Evolutionary conservation across 169 alveolate genomes (phyloP), one percentile per base, ranked within the genome.

Genomic region (Cytauxzoon felis): DNA sequence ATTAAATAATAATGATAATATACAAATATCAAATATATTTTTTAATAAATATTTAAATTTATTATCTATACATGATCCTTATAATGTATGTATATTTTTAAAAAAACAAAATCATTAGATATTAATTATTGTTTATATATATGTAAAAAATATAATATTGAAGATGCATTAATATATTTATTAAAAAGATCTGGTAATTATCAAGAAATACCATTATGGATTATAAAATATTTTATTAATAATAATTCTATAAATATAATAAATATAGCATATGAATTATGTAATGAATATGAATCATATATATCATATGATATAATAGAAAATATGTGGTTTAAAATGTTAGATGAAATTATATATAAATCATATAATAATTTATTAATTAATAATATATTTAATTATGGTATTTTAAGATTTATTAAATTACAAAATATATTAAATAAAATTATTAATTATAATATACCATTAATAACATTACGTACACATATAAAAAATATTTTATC

Each of bases 131-230:
- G 78, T 40, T 38, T 71, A 51, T 6, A 34, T n/a, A 51, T 71
- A 0, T 71, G 82, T 67, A 71, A 24, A 32, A 4, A 41, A 8
- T 61, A 64, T 21, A 26, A 27, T 4, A 71, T 71, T n/a, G 65
- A 71, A 24, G 82, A 71, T 19, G 82, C 82, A 3, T 73, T 71
- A 4, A 21, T 65, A 6, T 61, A 71, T 30, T 76, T 71, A 9
- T 34, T 71, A 7, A 59, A 61, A 53, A 33, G 82, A 8, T 73
- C 82, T 1, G 82, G 82, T 8, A 65, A 71, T 40, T 42, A 61
- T 18, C 60, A 64, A 26, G 82, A 27, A 18, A 53, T 76, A 0
- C 62, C 70, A 0, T 42, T 30, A 11, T 60, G 69, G 76, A 56
- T 71, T 21, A 30, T 71, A 21, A 48, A 21, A 2, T 52, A 73